Base-by-base conservation (phyloP, 176 grass and related monocot species). In the Musa beccarii region DNA sequence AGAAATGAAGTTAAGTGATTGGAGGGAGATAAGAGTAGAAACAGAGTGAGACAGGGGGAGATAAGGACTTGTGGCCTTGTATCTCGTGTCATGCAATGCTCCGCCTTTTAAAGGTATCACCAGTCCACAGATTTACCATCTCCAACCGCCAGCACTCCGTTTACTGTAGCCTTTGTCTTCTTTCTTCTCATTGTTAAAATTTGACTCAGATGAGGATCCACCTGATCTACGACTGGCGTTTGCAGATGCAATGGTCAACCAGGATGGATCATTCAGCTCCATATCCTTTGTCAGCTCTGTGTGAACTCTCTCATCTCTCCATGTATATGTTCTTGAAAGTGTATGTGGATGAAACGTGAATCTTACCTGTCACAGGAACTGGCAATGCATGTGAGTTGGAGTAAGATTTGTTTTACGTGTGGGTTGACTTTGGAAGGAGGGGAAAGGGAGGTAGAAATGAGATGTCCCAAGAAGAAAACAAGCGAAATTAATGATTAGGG, bases 221-320 rank as follows among this genome's bases (percentile, higher is more conserved):
- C 68, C 68, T 71, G 68, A 10, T 43, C 34, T 8, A 71, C 11
- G 17, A 71, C 17, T 52, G 68, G 19, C 49, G 50, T 51, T 71
- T 11, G 52, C 68, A 52, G 50, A 71, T 12, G 68, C 49, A 52
- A 51, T 20, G 14, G 68, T 71, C 68, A 71, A 71, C 68, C 68
- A 51, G 9, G 49, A 51, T 15, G 11, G 13, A 62, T 62, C 34
- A 5, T 43, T 43, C 34, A 43, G 6, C 34, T 43, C 34, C 4
- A 43, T 29, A 1, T 28, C 26, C 26, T 28, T 28, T 2, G 26
- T 1, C 26, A 28, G 1, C 26, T 28, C 1, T 28, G 3, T 43
- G 34, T 43, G 34, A 43, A 43, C 4, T 43, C 34, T 43, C 34
- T 43, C 34, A 43, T 43, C 34, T n/a, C 57, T 13, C 16, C 54